These are phyloP conservation scores for Spinacia oleracea DNA, from an alignment of 179 eudicot genomes.

Conservation along the genomic window DNA sequence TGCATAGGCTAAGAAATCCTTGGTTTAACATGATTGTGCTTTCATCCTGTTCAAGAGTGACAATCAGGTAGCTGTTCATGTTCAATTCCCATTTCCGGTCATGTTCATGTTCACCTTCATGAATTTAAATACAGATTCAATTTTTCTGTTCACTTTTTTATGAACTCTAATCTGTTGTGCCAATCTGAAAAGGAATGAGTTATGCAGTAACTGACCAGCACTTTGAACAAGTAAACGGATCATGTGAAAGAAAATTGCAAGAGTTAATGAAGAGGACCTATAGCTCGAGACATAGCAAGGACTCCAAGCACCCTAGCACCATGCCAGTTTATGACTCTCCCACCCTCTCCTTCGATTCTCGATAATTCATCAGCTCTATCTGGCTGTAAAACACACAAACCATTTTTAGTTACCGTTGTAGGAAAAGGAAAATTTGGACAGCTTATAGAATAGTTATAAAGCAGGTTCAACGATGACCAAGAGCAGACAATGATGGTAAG, in stretches of 20 bases:
- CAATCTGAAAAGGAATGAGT: background rate
- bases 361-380: constrained; percentile 68
- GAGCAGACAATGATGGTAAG: background rate
- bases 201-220: background rate
- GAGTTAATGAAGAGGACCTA: constrained; percentile 42
- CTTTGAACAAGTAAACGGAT: background rate
- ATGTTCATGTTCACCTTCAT: no score
- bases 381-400: constrained; percentile 53
- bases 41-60: background rate
- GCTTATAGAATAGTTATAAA: background rate
- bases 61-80: background rate
- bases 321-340: constrained; percentile 70
- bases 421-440: background rate
- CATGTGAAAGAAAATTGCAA: constrained; percentile 1
- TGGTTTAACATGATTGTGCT: background rate
- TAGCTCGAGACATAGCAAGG: constrained; percentile 82
- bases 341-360: constrained; percentile 65
- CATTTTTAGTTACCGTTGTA: constrained; percentile 4
- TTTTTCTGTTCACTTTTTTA: background rate
- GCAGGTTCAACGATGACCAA: background rate
- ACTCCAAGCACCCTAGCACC: constrained; percentile 81
- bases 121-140: no score
- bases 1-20: background rate
- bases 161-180: background rate
- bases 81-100: background rate